These are phyloP conservation scores for Vanderwaltozyma verrucispora DNA, from an alignment of 805 yeast genomes.

Conservation along the genomic window DNA sequence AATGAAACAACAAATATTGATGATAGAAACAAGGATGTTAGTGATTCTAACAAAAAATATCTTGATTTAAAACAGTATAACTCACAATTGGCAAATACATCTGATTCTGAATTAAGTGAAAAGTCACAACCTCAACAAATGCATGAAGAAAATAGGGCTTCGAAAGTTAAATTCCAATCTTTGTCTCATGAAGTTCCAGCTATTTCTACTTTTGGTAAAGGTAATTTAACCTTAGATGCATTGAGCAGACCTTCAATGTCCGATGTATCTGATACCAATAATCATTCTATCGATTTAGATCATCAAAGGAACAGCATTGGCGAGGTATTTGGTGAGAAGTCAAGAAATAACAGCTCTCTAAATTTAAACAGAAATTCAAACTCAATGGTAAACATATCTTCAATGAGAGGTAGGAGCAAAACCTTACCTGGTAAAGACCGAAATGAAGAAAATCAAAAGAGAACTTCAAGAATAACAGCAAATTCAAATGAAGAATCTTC, in stretches of 20 bases:
- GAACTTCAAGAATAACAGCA: conserved; percentile 9
- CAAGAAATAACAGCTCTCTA: not conserved
- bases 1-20: not conserved
- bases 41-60: too few relatives aligned
- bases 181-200: conserved; percentile 29
- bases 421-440: conserved; percentile 14
- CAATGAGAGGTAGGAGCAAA: conserved; percentile 14
- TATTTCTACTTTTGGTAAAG: conserved; percentile 43
- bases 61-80: too few relatives aligned
- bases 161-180: conserved; percentile 24
- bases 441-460: conserved; percentile 5
- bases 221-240: conserved; percentile 37
- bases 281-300: not conserved
- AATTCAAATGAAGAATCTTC: conserved; percentile 8
- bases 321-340: not conserved
- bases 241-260: conserved; percentile 8
- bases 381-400: conserved; percentile 1
- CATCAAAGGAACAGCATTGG: not conserved
- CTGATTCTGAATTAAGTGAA: not conserved
- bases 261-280: not conserved
- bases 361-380: conserved; percentile 1
- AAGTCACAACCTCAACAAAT: not conserved
- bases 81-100: not conserved
- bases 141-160: conserved; percentile 4
- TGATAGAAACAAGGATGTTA: too few relatives aligned